Percentiles rank a stretch among this genome's conserved stretches.
These are phyloP conservation scores for Ceratocystis colombiana DNA, from an alignment of 2,329 filamentous ascomycete species.

Conservation along the genomic window DNA sequence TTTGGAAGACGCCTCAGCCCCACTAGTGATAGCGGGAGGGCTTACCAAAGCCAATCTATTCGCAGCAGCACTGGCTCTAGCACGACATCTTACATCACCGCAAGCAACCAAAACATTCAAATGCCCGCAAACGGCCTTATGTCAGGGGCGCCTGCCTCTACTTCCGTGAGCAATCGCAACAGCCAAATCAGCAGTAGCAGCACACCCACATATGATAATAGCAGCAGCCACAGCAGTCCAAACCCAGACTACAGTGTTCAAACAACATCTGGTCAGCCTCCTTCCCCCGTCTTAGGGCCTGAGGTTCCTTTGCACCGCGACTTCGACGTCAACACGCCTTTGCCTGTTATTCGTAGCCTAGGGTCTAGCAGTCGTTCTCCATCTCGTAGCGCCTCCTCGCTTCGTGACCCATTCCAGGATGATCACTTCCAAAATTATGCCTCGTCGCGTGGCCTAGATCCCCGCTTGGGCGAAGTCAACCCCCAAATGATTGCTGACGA, in stretches of 20 bases:
- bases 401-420: constrained; percentile 24
- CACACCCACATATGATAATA: neutral
- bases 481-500: constrained; percentile 77
- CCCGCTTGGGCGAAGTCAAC: constrained; percentile 53
- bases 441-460: constrained; percentile 35
- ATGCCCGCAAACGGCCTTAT: neutral
- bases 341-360: constrained; percentile 5
- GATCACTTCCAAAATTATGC: constrained; percentile 23
- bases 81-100: neutral
- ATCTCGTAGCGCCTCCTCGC: constrained; percentile 18
- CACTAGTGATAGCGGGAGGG: neutral
- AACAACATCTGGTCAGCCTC: constrained; percentile 6
- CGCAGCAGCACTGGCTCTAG: neutral
- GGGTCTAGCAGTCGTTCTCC: constrained; percentile 10
- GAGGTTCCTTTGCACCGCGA: constrained; percentile 23
- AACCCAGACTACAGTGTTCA: constrained; percentile 20
- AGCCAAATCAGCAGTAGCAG: constrained; percentile 12
- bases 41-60: neutral
- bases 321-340: constrained; percentile 19
- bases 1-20: neutral
- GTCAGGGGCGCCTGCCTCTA: neutral
- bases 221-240: neutral
- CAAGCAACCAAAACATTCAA: constrained; percentile 1
- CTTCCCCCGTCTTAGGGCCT: constrained; percentile 19
- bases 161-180: constrained; percentile 8